Base-by-base conservation (phyloP, 768 basidiomycete genomes). In the Mycena crocata region DNA sequence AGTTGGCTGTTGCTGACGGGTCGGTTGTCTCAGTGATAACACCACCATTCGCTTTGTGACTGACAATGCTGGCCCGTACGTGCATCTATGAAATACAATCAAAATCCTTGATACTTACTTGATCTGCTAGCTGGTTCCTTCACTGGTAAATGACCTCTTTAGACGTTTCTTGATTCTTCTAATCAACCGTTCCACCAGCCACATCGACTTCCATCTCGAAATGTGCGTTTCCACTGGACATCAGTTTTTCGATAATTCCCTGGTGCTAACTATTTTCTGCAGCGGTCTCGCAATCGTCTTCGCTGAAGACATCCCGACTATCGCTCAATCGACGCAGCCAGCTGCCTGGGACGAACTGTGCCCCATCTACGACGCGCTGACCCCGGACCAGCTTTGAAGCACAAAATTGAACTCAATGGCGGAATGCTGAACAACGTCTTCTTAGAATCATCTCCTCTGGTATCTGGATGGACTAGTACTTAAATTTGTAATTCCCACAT, bases 31-130 rank as follows among this genome's bases (percentile, higher is more conserved):
- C 50, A 64, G 60, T 24, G 73, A 74, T 19, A 54, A 44, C 45
- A 52, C 82, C 31, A 81, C 80, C 17, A 76, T 89, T 37, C 80
- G 85, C 24, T 87, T 85, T 78, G 69, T 77, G 32, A 83, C 87
- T 8, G 85, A 89, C 73, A 89, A 67, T 19, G 60, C 59, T 37
- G 66, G 66, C 21, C 66, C 66, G 32, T 67, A 37, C 15, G 57
- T 45, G 86, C 74, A 80, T 84, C 83, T 81, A 78, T 72, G 75
- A 7, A 13, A 19, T 15, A 12, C 1, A 17, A 21, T 15, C 8
- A 13, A 10, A n/a, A 32, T 23, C 28, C 3, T 28, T 19, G 46
- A 45, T 59, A 46, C 48, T 37, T 24, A 24, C 5, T n/a, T 4
- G 5, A n/a, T n/a, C n/a, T 23, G 5, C n/a, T 17, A 59, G 58